These are phyloP conservation scores for Euphorbia tirucalli DNA, from an alignment of 345 rosid species.

Conservation along the genomic window DNA sequence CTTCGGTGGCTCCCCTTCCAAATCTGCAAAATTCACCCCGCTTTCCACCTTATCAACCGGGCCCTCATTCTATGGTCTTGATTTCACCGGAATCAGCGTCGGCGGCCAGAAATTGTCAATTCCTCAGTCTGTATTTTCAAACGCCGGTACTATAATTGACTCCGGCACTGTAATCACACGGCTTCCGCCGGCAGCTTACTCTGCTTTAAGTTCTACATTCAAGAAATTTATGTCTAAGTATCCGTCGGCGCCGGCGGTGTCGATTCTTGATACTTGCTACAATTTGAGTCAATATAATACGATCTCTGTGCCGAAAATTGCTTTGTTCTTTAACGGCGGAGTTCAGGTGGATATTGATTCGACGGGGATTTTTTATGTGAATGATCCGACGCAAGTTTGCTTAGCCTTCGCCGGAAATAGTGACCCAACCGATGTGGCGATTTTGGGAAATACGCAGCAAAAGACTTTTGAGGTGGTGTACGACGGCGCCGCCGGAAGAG, in stretches of 20 bases:
- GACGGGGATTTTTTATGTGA: conserved; percentile 46
- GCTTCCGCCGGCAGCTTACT: conserved; percentile 61
- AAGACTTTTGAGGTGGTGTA: conserved; percentile 65
- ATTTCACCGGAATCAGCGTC: conserved; percentile 52
- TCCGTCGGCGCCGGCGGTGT: conserved; percentile 47
- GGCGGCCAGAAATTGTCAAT: conserved; percentile 48
- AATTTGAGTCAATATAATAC: conserved; percentile 43
- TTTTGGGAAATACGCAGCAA: conserved; percentile 79
- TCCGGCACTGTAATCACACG: conserved; percentile 90
- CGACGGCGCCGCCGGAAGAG: conserved; percentile 51
- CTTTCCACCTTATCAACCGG: conserved; percentile 36
- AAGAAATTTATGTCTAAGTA: conserved; percentile 50
- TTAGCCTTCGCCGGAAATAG: conserved; percentile 73
- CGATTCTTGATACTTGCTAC: conserved; percentile 80
- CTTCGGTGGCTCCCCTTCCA: conserved; percentile 38
- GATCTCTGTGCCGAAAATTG: conserved; percentile 44
- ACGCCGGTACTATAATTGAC: conserved; percentile 63
- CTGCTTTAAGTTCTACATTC: conserved; percentile 46
- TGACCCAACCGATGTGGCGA: conserved; percentile 43
- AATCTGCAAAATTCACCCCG: conserved; percentile 56
- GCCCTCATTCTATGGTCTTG: conserved; percentile 62
- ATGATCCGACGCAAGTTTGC: conserved; percentile 54
- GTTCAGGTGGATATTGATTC: conserved; percentile 42
- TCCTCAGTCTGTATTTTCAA: conserved; percentile 43
- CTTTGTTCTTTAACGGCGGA: conserved; percentile 47